A percentile compares a stretch with the other conserved stretches of the same genome.
These are phyloP conservation scores for Parathielavia appendiculata DNA, from an alignment of 495 filamentous ascomycete genomes.

Conservation along the genomic window DNA sequence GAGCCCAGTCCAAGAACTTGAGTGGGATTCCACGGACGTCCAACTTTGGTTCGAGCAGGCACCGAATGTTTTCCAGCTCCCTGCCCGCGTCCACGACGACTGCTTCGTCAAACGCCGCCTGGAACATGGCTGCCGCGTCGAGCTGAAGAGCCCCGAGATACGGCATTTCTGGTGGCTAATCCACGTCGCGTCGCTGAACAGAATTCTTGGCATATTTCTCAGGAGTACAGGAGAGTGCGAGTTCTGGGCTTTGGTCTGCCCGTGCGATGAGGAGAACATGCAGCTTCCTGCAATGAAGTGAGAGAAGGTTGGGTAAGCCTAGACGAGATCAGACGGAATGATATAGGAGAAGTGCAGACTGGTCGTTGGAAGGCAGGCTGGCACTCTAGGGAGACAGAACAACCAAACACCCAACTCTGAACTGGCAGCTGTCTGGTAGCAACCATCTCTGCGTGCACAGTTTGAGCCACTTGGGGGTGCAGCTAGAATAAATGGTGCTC, in stretches of 20 bases:
- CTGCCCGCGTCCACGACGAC: not conserved
- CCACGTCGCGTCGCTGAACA: not conserved
- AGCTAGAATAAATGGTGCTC: not conserved
- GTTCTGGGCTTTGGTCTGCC: not conserved
- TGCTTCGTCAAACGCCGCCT: constrained; percentile 8
- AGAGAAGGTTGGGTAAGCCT: not conserved
- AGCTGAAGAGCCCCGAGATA: constrained; percentile 1
- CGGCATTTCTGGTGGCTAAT: not conserved
- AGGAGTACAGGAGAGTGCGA: not conserved
- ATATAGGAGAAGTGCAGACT: not conserved
- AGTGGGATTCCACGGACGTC: not conserved
- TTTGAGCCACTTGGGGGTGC: not conserved
- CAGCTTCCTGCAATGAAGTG: not conserved
- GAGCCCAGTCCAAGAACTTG: not conserved
- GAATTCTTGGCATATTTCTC: not conserved
- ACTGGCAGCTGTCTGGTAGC: not conserved
- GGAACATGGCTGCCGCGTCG: constrained; percentile 9
- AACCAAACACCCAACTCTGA: too few species aligned
- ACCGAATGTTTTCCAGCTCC: not conserved
- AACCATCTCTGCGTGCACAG: too few species aligned
- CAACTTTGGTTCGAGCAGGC: not conserved
- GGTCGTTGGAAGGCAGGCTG: too few species aligned
- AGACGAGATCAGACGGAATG: not conserved
- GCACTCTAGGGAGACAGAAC: too few species aligned
- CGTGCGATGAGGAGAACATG: too few species aligned